Percentiles rank a stretch among this genome's conserved stretches.
These are phyloP conservation scores for Puccinia polysora DNA, from an alignment of 1,284 basidiomycete genomes.

Conservation along the genomic window DNA sequence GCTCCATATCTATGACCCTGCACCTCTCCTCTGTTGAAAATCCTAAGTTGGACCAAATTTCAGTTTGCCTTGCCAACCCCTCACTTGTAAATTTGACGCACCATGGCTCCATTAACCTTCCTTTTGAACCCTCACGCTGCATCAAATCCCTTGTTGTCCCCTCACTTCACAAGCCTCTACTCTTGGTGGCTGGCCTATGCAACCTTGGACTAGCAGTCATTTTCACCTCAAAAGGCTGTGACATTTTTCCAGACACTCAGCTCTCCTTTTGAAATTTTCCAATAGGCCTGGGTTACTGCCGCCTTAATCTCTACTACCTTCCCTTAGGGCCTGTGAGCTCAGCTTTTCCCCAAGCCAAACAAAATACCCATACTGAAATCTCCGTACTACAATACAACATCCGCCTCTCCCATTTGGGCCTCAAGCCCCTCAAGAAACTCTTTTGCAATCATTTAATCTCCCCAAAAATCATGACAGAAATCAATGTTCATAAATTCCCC, in stretches of 20 bases:
- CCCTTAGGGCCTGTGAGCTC: neutral
- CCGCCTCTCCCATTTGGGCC: conserved; percentile 4
- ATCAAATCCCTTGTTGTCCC: neutral
- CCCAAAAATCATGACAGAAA: conserved; percentile 12
- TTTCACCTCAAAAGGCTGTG: neutral
- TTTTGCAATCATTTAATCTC: neutral
- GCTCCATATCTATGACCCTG: conserved; percentile 18
- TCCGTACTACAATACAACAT: neutral
- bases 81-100: conserved; percentile 12
- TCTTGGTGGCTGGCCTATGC: neutral
- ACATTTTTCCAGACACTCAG: neutral
- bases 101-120: neutral
- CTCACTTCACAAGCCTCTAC: conserved; percentile 8
- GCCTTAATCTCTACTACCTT: conserved; percentile 5
- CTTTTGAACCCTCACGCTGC: neutral
- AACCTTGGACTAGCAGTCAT: neutral
- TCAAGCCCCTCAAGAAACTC: neutral
- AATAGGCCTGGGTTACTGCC: neutral
- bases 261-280: neutral
- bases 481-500: neutral
- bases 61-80: neutral
- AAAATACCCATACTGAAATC: neutral
- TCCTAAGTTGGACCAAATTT: neutral
- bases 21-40: neutral
- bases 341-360: neutral